phyloP scores from a whole-genome alignment of 495 filamentous ascomycete species.

The Neurospora sp. region DNA sequence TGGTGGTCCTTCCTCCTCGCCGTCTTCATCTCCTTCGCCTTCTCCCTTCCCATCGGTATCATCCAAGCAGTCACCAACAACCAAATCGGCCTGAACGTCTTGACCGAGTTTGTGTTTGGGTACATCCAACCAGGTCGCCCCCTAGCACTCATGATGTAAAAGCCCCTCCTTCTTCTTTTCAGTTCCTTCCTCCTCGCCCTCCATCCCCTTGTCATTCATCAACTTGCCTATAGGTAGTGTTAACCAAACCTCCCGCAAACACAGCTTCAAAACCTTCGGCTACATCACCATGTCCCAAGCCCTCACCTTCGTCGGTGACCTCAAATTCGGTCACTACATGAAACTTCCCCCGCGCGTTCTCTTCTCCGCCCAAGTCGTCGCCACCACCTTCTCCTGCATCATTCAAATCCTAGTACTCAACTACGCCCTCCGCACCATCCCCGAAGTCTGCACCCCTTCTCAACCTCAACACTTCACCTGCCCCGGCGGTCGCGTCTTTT shows the following conservation, averaged over 20 bases:
- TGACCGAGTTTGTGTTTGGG: constrained; percentile 64
- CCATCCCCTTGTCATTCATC: background rate
- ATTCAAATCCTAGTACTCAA: constrained; percentile 58
- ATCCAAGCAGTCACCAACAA: constrained; percentile 60
- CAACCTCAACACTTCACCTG: constrained; percentile 58
- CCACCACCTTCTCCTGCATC: constrained; percentile 55
- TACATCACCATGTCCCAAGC: constrained; percentile 58
- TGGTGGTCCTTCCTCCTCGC: constrained; percentile 62
- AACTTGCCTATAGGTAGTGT: background rate
- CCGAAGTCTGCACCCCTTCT: constrained; percentile 48
- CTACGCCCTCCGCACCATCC: constrained; percentile 52
- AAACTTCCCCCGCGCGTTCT: constrained; percentile 59
- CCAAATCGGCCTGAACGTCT: constrained; percentile 56
- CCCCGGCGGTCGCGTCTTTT: constrained; percentile 58
- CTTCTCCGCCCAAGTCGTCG: constrained; percentile 59
- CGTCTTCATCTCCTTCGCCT: constrained; percentile 46
- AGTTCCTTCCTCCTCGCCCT: background rate
- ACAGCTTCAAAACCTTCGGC: constrained; percentile 62
- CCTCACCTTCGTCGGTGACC: constrained; percentile 43
- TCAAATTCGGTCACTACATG: constrained; percentile 61
- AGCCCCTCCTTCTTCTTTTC: background rate
- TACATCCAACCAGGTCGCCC: constrained; percentile 59
- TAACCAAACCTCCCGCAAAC: background rate
- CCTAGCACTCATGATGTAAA: constrained; percentile 55
- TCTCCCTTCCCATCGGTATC: constrained; percentile 47